A percentile compares a stretch with the other conserved stretches of the same genome.
These are phyloP conservation scores for Pythium angustatum DNA, from an alignment of 352 stramenopile species.

Conservation along the genomic window DNA sequence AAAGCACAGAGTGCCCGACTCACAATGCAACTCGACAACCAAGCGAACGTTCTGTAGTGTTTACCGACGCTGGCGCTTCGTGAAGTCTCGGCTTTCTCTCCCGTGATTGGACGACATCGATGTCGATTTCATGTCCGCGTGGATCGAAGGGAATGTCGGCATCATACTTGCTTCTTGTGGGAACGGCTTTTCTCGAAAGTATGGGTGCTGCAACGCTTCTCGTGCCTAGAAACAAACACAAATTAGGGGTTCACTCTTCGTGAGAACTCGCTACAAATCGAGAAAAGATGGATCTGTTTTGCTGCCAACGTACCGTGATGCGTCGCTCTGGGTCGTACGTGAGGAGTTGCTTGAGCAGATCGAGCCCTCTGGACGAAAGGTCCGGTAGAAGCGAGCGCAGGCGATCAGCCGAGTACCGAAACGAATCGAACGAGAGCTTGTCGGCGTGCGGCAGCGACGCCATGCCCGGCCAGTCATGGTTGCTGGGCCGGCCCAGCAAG, in stretches of 20 bases:
- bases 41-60: neutral
- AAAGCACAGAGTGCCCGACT: neutral
- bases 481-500: slow-evolving; percentile 60
- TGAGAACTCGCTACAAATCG: neutral
- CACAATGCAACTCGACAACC: neutral
- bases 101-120: neutral
- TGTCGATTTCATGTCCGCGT: slow-evolving; percentile 39
- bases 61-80: slow-evolving; percentile 1
- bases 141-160: slow-evolving; percentile 62
- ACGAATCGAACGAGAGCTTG: slow-evolving; percentile 41
- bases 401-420: slow-evolving; percentile 40
- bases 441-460: slow-evolving; percentile 40
- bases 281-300: no score
- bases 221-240: slow-evolving; percentile 30
- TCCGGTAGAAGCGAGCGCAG: slow-evolving; percentile 40
- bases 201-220: slow-evolving; percentile 53
- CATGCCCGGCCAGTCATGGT: slow-evolving; percentile 63
- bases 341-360: slow-evolving; percentile 50
- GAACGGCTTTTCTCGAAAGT: slow-evolving; percentile 68
- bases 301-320: slow-evolving; percentile 53
- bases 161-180: slow-evolving; percentile 62
- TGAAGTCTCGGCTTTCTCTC: neutral
- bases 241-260: neutral
- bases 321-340: slow-evolving; percentile 53
- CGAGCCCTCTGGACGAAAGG: slow-evolving; percentile 45